phyloP scores from a whole-genome alignment of 495 filamentous ascomycete genomes.

The Cairneyella variabilis region DNA sequence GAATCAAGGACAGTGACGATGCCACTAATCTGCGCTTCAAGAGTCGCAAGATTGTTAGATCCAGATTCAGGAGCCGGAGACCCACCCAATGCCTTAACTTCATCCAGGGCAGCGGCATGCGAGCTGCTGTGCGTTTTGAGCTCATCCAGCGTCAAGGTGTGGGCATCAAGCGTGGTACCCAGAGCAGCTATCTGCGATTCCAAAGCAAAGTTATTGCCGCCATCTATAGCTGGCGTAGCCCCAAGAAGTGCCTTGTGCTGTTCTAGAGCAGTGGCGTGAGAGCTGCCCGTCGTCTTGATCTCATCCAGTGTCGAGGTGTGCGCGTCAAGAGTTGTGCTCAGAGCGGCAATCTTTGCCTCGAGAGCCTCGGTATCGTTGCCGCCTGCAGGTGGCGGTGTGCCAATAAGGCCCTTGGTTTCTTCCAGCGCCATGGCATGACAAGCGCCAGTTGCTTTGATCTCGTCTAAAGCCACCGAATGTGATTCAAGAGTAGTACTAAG shows the following conservation, averaged over 20 bases:
- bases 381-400: background rate
- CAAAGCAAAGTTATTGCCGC: background rate
- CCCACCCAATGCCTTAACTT: background rate
- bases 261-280: background rate
- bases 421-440: background rate
- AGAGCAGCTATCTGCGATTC: background rate
- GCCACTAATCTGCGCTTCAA: background rate
- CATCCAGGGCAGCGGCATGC: background rate
- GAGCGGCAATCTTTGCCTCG: slow-evolving; percentile 5
- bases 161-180: background rate
- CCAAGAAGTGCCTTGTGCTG: background rate
- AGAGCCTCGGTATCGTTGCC: background rate
- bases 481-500: background rate
- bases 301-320: slow-evolving; percentile 5
- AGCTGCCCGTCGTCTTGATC: background rate
- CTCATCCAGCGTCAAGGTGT: background rate
- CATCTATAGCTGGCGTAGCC: background rate
- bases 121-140: background rate
- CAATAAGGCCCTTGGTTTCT: too few species aligned
- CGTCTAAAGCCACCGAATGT: background rate
- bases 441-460: background rate
- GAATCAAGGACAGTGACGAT: background rate
- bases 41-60: background rate
- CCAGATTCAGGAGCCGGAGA: background rate
- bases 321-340: slow-evolving; percentile 3